Evolutionary conservation across 345 rosid genomes (phyloP), one percentile per base, ranked within the genome.

Genomic region (Euphorbia lathyris): DNA sequence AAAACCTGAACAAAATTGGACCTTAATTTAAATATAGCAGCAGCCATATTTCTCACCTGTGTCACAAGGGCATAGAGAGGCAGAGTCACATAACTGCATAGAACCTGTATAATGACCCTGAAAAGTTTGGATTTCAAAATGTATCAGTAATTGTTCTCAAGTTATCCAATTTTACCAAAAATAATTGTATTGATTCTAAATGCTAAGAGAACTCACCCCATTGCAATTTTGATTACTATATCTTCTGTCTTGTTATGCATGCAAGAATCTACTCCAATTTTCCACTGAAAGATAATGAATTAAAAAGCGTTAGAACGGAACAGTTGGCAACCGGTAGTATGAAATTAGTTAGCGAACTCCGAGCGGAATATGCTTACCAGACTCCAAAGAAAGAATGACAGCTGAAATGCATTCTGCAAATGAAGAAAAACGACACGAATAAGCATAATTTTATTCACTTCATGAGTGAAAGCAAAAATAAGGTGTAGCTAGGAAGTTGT

Each of bases 41-140:
- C 26, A 29, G 57, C 48, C 8, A 7, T 67, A 14, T 45, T 17
- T 68, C 66, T 81, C 68, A 92, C 98, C 90, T 92, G 99, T 13
- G 97, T 95, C 58, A 95, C 99, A 30, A 95, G 74, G 42, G 99
- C 99, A 72, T 95, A 92, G n/a, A 95, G 90, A 63, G 99, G 98
- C 69, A 95, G 86, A 25, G 97, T 92, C 75, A 95, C 90, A 61
- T 95, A 95, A 70, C 99, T 95, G 87, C 99, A 95, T 26, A 92
- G 42, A 59, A 95, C 72, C 76, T 92, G 98, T 73, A 86, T 83
- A 48, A 87, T 7, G 53, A 90, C 83, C 91, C 98, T 95, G 88
- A 20, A 79, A 73, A 34, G 34, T 58, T 27, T 22, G 47, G 13
- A 29, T 69, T 63, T 29, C n/a, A 47, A 38, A 52, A 63, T 59